These are phyloP conservation scores for Microdochium trichocladiopsis DNA, from an alignment of 2,329 filamentous ascomycete genomes.

Conservation along the genomic window DNA sequence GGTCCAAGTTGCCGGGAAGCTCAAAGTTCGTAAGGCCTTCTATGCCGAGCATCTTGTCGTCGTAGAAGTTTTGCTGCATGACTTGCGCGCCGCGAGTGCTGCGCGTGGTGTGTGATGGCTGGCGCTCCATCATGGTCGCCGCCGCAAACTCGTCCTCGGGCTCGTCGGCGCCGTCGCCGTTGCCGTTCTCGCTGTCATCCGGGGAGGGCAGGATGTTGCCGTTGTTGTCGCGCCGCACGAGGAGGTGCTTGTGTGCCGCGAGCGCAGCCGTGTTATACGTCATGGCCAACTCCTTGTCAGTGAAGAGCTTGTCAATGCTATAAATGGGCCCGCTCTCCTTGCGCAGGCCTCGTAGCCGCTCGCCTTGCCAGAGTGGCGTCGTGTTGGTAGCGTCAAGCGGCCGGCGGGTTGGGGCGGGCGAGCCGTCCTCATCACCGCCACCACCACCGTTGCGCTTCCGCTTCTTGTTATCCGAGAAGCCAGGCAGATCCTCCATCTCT, in stretches of 20 bases:
- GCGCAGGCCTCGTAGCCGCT: constrained; percentile 44
- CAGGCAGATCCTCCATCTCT: constrained; percentile 50
- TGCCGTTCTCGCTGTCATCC: constrained; percentile 46
- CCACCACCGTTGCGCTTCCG: constrained; percentile 48
- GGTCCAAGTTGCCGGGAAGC: constrained; percentile 49
- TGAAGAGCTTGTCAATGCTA: constrained; percentile 64
- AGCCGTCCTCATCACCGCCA: constrained; percentile 51
- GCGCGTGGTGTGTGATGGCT: constrained; percentile 56
- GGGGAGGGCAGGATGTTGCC: constrained; percentile 41
- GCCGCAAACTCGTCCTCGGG: constrained; percentile 41
- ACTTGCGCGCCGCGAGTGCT: constrained; percentile 43
- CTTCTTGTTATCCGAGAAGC: constrained; percentile 50
- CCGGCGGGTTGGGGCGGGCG: constrained; percentile 50
- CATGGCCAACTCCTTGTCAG: constrained; percentile 61
- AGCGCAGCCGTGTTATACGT: constrained; percentile 57
- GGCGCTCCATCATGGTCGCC: constrained; percentile 54
- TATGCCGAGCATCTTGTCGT: constrained; percentile 51
- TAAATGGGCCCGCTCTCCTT: constrained; percentile 54
- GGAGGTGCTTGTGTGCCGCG: constrained; percentile 54
- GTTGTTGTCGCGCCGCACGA: constrained; percentile 47
- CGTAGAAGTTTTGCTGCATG: constrained; percentile 43
- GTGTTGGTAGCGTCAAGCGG: constrained; percentile 48
- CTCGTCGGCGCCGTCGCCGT: constrained; percentile 41
- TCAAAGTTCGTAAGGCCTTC: constrained; percentile 55
- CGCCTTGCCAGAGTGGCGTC: constrained; percentile 56